Evolutionary conservation across 2,329 filamentous ascomycete species (phyloP), one percentile per base, ranked within the genome.

Genomic region (Cytospora paraplurivora): DNA sequence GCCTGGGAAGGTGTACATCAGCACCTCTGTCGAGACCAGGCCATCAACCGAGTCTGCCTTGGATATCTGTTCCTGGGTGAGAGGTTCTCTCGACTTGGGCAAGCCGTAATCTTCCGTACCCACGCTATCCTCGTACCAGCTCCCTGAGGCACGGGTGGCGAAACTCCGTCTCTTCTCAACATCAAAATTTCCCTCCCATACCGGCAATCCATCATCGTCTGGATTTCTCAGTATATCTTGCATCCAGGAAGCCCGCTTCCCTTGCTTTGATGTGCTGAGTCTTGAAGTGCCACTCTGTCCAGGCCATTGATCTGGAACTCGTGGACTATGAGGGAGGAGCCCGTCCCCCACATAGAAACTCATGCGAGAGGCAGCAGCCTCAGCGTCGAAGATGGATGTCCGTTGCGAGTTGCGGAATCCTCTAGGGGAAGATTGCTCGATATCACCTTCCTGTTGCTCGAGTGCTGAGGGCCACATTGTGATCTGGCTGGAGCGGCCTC

Each of bases 1-100:
- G 32, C 78, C 78, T 11, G 75, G 72, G 63, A 79, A 80, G 0
- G 76, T 69, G 67, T 75, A 76, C 60, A 77, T 74, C 27, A 72
- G 55, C 38, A 73, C 69, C 19, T 71, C 71, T 8, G 59, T 34
- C 15, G 67, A 59, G 13, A 67, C 66, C n/a, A 69, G 59, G 7
- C 64, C 64, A 37, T 60, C 61, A 1, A 50, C 41, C 13, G 37
- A 27, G 49, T 69, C 67, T 11, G 65, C 67, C 44, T 69, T 49
- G 12, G 50, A 52, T 15, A 69, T 55, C 33, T 69, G 67, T 10
- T 62, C 63, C 2, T 63, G 47, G 13, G 66, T 69, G 21, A 68
- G 62, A 17, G 67, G 62, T 38, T 64, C 62, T 33, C 59, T 68
- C 32, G 58, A 63, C 38, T 51, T 66, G n/a, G 44, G 54, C 32